Evolutionary conservation across 371 early-diverging fungal genomes (phyloP).

Genomic region (Mortierella sp.): DNA sequence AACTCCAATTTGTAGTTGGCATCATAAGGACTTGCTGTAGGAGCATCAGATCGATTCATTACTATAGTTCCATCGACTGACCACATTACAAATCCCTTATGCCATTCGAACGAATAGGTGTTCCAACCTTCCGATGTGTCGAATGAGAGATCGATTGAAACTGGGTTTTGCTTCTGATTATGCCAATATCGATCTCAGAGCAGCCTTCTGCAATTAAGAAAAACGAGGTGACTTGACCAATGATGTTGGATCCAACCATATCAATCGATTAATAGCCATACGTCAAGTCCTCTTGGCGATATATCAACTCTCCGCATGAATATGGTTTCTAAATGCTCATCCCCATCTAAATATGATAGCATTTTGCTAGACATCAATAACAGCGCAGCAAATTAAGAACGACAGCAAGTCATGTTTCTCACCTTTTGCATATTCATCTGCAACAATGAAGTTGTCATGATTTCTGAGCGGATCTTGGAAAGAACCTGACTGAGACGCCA

Average conservation of each 20-base stretch:
- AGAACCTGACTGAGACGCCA: slow-evolving; percentile 1
- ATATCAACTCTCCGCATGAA: slow-evolving; percentile 48
- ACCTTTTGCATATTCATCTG: slow-evolving; percentile 36
- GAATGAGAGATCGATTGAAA: slow-evolving; percentile 44
- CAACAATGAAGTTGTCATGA: slow-evolving; percentile 39
- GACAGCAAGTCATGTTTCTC: neutral
- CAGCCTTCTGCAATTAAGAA: slow-evolving; percentile 47
- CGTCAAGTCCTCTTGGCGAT: slow-evolving; percentile 21
- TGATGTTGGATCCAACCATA: slow-evolving; percentile 46
- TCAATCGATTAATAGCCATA: slow-evolving; percentile 50
- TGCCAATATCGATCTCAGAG: slow-evolving; percentile 54
- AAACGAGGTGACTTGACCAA: slow-evolving; percentile 51
- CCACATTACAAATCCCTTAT: slow-evolving; percentile 38
- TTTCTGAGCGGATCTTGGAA: slow-evolving; percentile 23
- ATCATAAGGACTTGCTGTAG: slow-evolving; percentile 22
- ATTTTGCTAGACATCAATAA: no score
- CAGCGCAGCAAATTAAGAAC: no score
- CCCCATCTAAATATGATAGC: slow-evolving; percentile 26
- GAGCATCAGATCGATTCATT: slow-evolving; percentile 40
- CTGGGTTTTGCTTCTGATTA: slow-evolving; percentile 34
- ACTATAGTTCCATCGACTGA: slow-evolving; percentile 41
- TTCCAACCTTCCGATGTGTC: slow-evolving; percentile 44
- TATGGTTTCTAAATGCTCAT: slow-evolving; percentile 45
- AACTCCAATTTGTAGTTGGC: slow-evolving; percentile 39
- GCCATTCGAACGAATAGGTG: slow-evolving; percentile 51